Base-by-base conservation (phyloP, 2,329 filamentous ascomycete genomes). In the Fusarium domesticum region DNA sequence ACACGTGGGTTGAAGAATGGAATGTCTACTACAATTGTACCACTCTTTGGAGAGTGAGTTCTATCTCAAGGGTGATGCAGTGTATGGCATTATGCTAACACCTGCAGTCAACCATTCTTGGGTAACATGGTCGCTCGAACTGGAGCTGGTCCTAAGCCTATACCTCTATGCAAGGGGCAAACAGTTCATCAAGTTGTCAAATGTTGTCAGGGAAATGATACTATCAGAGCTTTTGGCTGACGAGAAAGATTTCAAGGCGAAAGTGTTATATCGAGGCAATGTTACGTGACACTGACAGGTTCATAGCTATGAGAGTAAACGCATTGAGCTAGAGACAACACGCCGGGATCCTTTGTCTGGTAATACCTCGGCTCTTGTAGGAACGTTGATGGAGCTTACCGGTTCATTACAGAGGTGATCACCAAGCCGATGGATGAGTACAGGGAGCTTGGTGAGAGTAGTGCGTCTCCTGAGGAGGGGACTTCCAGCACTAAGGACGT, bases 1-100 rank as follows among this genome's bases (percentile, higher is more conserved):
- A 88, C 89, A 1, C 86, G 87, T 0, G 89, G 89, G 8, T 85
- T 95, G 43, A 77, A 83, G 14, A 78, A 81, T 2, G 88, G 87
- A 15, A 81, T 81, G 39, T 88, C 89, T 2, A 93, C 89, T 0
- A 79, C 92, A 2, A 76, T 95, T 3, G 81, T 95, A 0, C 88
- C 89, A 0, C 95, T 95, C 69, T 95, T 90, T 59, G 87, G 86
- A 4, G 87, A 91, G 31, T 33, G 15, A 15, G 31, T 17, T 14
- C 4, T 33, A 7, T 33, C 14, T 33, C 8, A 8, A 14, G 16
- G 11, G 14, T 15, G 8, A 3, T 33, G 31, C 16, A 6, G 4
- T 15, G 31, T 33, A 15, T 17, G 14, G 25, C n/a, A n/a, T n/a
- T n/a, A 28, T 14, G 25, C 14, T 28, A 14, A 28, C 25, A 28